Evolutionary conservation across 768 basidiomycete species (phyloP).

Genomic region (Leccinum imitatum): DNA sequence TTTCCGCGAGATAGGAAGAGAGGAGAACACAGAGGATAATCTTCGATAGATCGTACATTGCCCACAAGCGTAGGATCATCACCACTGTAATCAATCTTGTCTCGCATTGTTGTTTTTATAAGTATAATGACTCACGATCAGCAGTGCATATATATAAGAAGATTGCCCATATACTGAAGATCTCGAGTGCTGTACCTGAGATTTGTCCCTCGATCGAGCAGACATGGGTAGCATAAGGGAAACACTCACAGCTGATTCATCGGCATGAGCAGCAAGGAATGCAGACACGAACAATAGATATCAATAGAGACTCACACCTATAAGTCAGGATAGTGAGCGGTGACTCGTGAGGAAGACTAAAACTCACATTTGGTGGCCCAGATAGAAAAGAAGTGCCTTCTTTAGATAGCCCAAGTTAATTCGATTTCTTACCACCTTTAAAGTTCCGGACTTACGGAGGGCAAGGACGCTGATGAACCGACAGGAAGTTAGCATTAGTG

Average conservation of each 20-base stretch:
- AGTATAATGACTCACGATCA: conserved; percentile 8
- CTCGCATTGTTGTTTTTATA: background rate
- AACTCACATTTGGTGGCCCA: conserved; percentile 9
- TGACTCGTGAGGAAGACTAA: background rate
- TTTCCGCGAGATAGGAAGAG: conserved; percentile 3
- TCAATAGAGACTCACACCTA: conserved; percentile 15
- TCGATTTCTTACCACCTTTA: background rate
- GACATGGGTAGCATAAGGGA: background rate
- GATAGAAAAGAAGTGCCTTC: conserved; percentile 13
- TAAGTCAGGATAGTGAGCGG: background rate
- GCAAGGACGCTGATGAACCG: background rate
- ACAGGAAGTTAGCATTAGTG: background rate
- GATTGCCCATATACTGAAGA: conserved; percentile 1
- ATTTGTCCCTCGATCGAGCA: background rate
- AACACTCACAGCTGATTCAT: background rate
- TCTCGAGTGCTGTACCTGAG: conserved; percentile 4
- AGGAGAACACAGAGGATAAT: conserved; percentile 13
- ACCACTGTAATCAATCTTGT: conserved; percentile 2
- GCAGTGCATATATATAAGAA: conserved; percentile 6
- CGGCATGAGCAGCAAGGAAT: background rate
- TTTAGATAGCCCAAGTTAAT: conserved; percentile 2
- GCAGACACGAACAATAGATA: background rate
- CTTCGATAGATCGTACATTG: conserved; percentile 10
- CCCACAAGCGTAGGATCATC: conserved; percentile 21
- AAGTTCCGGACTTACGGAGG: background rate